These are phyloP conservation scores for Boletus tylopilopsis DNA, from an alignment of 768 basidiomycete genomes.

Conservation along the genomic window DNA sequence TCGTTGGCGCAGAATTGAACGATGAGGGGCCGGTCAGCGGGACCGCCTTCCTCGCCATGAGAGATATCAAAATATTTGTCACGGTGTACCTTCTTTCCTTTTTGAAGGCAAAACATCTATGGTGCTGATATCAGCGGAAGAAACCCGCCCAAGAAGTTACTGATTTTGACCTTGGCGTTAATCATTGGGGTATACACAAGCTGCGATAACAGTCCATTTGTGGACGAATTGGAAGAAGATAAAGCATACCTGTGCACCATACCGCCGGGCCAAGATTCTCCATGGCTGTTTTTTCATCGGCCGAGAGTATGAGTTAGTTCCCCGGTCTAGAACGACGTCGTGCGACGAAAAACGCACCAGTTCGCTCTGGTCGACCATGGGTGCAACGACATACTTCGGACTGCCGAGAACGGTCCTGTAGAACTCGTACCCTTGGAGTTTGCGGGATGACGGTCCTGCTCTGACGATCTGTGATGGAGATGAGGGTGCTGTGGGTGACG, in stretches of 20 bases:
- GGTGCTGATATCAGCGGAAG: not conserved
- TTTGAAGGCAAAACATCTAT: constrained; percentile 56
- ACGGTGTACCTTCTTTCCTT: constrained; percentile 42
- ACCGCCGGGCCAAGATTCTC: constrained; percentile 76
- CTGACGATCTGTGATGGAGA: not conserved
- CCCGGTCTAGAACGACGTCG: not conserved
- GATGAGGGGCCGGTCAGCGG: constrained; percentile 76
- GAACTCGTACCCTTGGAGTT: constrained; percentile 78
- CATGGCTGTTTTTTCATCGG: constrained; percentile 62
- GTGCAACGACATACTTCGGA: constrained; percentile 89
- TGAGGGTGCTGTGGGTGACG: not conserved
- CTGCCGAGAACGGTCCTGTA: constrained; percentile 75
- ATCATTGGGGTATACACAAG: constrained; percentile 99
- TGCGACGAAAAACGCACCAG: constrained; percentile 52
- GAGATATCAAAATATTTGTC: constrained; percentile 65
- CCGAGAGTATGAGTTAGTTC: not conserved
- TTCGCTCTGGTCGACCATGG: constrained; percentile 99
- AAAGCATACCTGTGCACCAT: constrained; percentile 67
- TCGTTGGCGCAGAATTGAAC: constrained; percentile 95
- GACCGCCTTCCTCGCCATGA: constrained; percentile 78
- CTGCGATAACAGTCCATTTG: constrained; percentile 32
- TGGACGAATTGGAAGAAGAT: too few relatives aligned
- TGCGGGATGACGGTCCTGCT: constrained; percentile 22
- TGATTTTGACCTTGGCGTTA: constrained; percentile 69
- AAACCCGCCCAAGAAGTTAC: not conserved